phyloP scores from a whole-genome alignment of 306 rosid species.

The Oemleria cerasiformis region DNA sequence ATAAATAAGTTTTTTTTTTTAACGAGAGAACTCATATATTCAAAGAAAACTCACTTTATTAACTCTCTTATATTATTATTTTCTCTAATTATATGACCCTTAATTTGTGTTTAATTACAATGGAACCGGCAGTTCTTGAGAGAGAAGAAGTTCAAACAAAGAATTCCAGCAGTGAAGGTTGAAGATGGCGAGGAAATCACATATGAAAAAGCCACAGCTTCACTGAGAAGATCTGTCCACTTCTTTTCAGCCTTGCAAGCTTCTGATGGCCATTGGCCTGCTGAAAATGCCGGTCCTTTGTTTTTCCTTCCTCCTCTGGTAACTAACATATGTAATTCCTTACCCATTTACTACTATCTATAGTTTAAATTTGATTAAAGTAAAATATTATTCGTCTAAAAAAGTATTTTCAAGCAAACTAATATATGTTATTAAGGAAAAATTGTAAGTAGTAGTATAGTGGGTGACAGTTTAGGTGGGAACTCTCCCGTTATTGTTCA shows the following conservation, averaged over 20 bases:
- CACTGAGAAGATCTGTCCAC: slow-evolving; percentile 42
- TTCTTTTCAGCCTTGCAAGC: slow-evolving; percentile 56
- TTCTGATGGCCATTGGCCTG: slow-evolving; percentile 82
- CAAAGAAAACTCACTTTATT: no score
- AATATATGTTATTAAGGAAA: no score
- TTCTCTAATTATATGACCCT: not conserved
- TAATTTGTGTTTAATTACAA: not conserved
- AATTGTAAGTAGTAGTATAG: no score
- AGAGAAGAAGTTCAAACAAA: slow-evolving; percentile 58
- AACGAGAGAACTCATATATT: no score
- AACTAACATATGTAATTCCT: not conserved
- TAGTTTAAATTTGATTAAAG: no score
- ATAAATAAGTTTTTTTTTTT: no score
- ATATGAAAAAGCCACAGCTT: slow-evolving; percentile 23
- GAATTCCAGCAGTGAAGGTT: slow-evolving; percentile 38
- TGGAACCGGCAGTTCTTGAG: slow-evolving; percentile 34
- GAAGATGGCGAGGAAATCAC: slow-evolving; percentile 51
- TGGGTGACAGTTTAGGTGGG: no score
- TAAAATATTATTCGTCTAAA: no score
- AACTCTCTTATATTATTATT: no score
- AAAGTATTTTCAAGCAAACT: no score
- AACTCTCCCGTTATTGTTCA: no score
- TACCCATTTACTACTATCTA: not conserved
- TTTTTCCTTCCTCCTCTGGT: slow-evolving; percentile 77
- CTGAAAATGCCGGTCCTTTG: slow-evolving; percentile 65